These are phyloP conservation scores for Excoecaria agallocha DNA, from an alignment of 345 rosid species.

Conservation along the genomic window DNA sequence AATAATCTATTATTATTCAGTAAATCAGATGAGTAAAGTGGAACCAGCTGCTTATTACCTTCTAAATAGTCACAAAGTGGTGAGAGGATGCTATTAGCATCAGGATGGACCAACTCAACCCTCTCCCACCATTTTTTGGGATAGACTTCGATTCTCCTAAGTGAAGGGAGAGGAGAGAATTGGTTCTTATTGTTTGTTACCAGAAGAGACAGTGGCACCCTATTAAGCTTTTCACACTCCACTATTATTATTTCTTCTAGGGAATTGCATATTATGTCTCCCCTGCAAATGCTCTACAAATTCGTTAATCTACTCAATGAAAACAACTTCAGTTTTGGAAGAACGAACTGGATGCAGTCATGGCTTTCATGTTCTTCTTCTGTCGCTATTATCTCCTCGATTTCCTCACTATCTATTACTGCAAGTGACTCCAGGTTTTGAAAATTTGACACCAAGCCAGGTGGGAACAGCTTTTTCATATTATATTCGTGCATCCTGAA, in stretches of 20 bases:
- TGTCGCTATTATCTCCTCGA: conserved; percentile 21
- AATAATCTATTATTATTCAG: too few relatives aligned
- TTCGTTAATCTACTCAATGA: neutral
- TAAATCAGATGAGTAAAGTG: too few relatives aligned
- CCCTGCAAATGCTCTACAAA: conserved; percentile 16
- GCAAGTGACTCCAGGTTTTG: conserved; percentile 15
- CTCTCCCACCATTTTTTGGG: conserved; percentile 13
- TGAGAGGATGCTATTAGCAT: neutral
- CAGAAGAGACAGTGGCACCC: conserved; percentile 16
- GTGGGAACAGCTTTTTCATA: conserved; percentile 14
- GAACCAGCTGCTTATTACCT: too few relatives aligned
- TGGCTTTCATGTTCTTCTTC: neutral
- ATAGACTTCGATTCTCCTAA: neutral
- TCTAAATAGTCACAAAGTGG: too few relatives aligned
- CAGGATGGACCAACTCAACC: conserved; percentile 21
- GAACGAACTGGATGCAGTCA: neutral
- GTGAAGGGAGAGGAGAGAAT: conserved; percentile 1
- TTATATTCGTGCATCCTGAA: rapidly evolving
- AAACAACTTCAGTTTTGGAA: conserved; percentile 3
- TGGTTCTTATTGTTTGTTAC: neutral
- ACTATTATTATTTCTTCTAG: neutral
- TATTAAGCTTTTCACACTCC: conserved; percentile 16
- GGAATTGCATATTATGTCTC: conserved; percentile 3
- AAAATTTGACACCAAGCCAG: conserved; percentile 7
- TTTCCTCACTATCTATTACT: neutral